Conservation (phyloP, 2,329 filamentous ascomycete genomes). For the Arachnomyces sp. region DNA sequence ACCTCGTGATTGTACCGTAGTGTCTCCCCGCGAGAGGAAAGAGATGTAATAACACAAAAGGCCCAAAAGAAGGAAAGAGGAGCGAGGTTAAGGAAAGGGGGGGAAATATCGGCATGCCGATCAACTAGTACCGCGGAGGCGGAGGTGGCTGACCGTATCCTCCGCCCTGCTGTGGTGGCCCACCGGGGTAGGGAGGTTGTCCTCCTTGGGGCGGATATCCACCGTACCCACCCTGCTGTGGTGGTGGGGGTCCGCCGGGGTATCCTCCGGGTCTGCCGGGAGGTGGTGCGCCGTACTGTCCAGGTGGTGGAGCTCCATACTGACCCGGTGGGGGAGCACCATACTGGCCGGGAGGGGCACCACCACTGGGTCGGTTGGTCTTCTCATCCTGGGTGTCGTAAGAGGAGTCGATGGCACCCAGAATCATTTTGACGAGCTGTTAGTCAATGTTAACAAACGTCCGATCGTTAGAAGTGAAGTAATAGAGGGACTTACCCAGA, state of each 20-base stretch:
- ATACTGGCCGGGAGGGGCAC: slow-evolving; percentile 22
- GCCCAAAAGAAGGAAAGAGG: too few species aligned
- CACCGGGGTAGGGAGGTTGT: slow-evolving; percentile 17
- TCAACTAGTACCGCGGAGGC: slow-evolving; percentile 9
- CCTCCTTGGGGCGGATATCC: slow-evolving; percentile 12
- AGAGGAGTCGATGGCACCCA: slow-evolving; percentile 58
- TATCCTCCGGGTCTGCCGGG: slow-evolving; percentile 16
- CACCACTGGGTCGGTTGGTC: slow-evolving; percentile 28
- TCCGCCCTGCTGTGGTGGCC: slow-evolving; percentile 10
- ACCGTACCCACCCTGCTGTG: slow-evolving; percentile 10
- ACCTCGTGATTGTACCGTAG: too few species aligned
- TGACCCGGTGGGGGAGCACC: slow-evolving; percentile 24
- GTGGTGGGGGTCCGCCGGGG: slow-evolving; percentile 15
- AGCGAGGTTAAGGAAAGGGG: neutral
- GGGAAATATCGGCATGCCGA: slow-evolving; percentile 6
- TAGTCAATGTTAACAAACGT: slow-evolving; percentile 10
- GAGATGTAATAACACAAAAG: too few species aligned
- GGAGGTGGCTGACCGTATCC: slow-evolving; percentile 27
- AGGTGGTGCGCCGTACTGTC: slow-evolving; percentile 28
- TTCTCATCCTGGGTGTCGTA: slow-evolving; percentile 62
- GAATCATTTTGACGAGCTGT: slow-evolving; percentile 56
- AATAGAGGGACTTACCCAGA: slow-evolving; percentile 51
- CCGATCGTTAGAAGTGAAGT: too few species aligned
- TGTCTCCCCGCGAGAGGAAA: too few species aligned
- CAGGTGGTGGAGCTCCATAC: slow-evolving; percentile 17